These are phyloP conservation scores for Mycena galopus DNA, from an alignment of 768 basidiomycete species.

Conservation along the genomic window DNA sequence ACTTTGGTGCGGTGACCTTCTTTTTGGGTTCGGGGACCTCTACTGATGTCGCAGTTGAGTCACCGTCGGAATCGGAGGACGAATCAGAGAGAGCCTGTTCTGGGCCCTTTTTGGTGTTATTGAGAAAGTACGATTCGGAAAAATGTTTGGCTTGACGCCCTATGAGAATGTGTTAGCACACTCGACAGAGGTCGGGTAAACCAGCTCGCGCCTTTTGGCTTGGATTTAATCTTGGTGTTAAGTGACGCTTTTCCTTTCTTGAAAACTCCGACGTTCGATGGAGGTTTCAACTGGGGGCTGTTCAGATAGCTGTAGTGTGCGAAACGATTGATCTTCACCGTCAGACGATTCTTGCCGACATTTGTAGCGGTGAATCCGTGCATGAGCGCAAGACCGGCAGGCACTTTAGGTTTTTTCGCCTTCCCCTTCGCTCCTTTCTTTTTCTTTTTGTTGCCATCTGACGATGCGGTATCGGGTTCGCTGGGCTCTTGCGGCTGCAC, in stretches of 20 bases:
- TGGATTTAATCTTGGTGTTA: conserved; percentile 47
- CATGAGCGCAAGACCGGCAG: conserved; percentile 72
- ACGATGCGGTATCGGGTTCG: conserved; percentile 35
- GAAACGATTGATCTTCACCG: conserved; percentile 54
- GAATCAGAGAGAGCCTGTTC: conserved; percentile 11
- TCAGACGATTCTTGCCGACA: conserved; percentile 72
- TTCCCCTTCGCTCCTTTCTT: conserved; percentile 25
- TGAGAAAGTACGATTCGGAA: conserved; percentile 63
- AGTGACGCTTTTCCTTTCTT: conserved; percentile 74
- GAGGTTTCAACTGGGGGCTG: conserved; percentile 56
- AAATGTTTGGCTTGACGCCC: conserved; percentile 45
- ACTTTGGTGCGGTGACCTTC: not conserved
- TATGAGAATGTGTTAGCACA: not conserved
- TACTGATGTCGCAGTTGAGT: conserved; percentile 38
- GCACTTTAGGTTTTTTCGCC: conserved; percentile 44
- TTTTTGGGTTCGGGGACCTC: conserved; percentile 23
- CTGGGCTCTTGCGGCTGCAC: conserved; percentile 50
- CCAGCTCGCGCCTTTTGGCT: conserved; percentile 41
- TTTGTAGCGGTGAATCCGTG: conserved; percentile 75
- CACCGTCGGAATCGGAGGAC: conserved; percentile 34
- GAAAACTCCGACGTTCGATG: conserved; percentile 67
- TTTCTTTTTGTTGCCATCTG: conserved; percentile 20
- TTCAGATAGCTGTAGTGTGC: not conserved
- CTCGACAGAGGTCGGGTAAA: not conserved
- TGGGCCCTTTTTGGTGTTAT: conserved; percentile 37